These are phyloP conservation scores for Seiridium cupressi DNA, from an alignment of 2,329 filamentous ascomycete genomes.

Conservation along the genomic window DNA sequence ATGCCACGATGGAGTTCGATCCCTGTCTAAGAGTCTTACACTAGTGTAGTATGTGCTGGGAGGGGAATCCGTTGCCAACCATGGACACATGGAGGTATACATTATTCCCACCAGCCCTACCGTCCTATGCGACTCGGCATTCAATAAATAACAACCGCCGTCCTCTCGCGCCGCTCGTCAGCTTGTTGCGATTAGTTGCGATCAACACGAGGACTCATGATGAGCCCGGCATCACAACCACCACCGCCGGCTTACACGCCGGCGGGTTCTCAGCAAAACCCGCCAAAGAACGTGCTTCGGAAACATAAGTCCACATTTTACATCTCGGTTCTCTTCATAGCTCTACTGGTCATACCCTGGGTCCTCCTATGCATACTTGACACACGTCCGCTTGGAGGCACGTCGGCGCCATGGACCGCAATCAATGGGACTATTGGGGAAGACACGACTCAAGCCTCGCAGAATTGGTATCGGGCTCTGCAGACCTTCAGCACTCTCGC, in stretches of 20 bases:
- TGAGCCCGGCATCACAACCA: background rate
- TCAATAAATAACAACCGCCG: background rate
- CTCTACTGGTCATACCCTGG: background rate
- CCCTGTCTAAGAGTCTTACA: too few relatives aligned
- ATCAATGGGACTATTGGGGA: background rate
- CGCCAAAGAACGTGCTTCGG: background rate
- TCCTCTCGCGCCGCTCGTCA: background rate
- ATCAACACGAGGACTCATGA: background rate
- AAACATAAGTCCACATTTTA: background rate
- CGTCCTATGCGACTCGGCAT: too few relatives aligned
- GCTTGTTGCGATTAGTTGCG: background rate
- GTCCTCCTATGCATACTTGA: background rate
- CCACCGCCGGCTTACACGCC: background rate
- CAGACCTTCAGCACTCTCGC: background rate
- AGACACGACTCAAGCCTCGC: background rate
- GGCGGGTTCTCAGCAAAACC: background rate
- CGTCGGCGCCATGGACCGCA: background rate
- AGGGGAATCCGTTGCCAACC: too few relatives aligned
- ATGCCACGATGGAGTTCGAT: too few relatives aligned
- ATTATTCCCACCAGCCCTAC: too few relatives aligned
- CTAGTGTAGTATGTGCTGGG: too few relatives aligned
- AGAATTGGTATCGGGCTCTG: background rate
- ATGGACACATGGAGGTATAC: too few relatives aligned
- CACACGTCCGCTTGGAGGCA: background rate
- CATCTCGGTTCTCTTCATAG: background rate